These are phyloP conservation scores for Vitis hybrid DNA, from an alignment of 177 flowering plant genomes.

Conservation along the genomic window DNA sequence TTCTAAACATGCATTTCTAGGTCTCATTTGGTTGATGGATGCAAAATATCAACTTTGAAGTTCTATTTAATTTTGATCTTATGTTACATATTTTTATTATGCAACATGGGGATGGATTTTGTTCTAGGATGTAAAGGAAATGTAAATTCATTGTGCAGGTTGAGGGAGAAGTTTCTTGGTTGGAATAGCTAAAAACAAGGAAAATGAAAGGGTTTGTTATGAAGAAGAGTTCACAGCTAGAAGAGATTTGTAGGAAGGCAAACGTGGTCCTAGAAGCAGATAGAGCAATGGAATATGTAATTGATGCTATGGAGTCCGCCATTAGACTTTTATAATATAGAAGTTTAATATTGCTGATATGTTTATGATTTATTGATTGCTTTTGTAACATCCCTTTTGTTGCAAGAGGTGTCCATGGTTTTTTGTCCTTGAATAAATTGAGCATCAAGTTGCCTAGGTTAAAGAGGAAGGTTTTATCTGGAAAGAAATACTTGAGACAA, in stretches of 20 bases:
- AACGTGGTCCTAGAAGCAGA: constrained; percentile 69
- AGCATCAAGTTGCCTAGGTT: constrained; percentile 49
- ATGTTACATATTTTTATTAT: no score
- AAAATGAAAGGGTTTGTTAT: constrained; percentile 95
- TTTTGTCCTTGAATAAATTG: constrained; percentile 61
- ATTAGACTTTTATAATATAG: neutral
- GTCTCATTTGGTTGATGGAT: no score
- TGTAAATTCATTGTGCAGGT: constrained; percentile 6
- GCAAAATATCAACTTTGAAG: no score
- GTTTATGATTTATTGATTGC: neutral
- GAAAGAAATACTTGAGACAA: constrained; percentile 68
- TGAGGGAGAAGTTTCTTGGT: constrained; percentile 72
- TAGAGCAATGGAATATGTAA: constrained; percentile 49
- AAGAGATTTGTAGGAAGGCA: constrained; percentile 81
- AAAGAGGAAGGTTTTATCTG: constrained; percentile 69
- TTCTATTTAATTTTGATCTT: no score
- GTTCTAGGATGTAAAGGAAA: neutral
- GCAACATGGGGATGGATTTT: neutral
- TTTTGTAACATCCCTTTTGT: neutral
- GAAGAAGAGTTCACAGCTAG: constrained; percentile 84
- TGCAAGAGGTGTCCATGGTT: constrained; percentile 56
- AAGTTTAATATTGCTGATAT: neutral
- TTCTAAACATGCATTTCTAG: no score
- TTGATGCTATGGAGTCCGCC: constrained; percentile 90
- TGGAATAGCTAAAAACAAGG: constrained; percentile 87